Evolutionary conservation across 257 asterid genomes (phyloP).

Genomic region (Primulina tabacum): DNA sequence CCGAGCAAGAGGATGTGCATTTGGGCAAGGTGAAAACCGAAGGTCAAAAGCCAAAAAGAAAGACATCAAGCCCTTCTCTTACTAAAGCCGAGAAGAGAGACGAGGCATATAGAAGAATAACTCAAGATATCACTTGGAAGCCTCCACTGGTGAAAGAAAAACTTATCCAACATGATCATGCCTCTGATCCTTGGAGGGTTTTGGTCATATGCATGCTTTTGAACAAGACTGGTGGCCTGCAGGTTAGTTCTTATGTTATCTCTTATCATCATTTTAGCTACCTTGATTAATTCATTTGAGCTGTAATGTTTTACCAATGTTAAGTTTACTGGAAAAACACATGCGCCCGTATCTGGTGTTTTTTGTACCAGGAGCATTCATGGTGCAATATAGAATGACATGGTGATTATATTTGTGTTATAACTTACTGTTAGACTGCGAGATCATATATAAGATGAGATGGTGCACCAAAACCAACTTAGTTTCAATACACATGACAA

Average conservation of each 20-base stretch:
- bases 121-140: slow-evolving; percentile 57
- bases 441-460: too few relatives aligned
- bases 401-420: too few relatives aligned
- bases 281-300: too few relatives aligned
- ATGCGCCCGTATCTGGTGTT: too few relatives aligned
- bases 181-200: slow-evolving; percentile 94
- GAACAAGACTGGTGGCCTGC: slow-evolving; percentile 69
- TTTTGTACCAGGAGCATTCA: too few relatives aligned
- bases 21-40: slow-evolving; percentile 2
- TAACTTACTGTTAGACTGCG: too few relatives aligned
- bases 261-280: background rate
- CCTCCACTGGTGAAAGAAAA: slow-evolving; percentile 76
- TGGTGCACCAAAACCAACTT: too few relatives aligned
- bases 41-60: slow-evolving; percentile 21
- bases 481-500: too few relatives aligned
- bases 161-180: slow-evolving; percentile 86
- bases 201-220: slow-evolving; percentile 87
- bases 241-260: slow-evolving; percentile 38
- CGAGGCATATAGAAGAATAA: slow-evolving; percentile 64
- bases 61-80: slow-evolving; percentile 26
- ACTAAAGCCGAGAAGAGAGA: slow-evolving; percentile 54
- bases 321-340: too few relatives aligned
- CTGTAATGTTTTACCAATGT: too few relatives aligned
- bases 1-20: slow-evolving; percentile 23
- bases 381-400: too few relatives aligned